phyloP scores from a whole-genome alignment of 225 moss, liverwort and hornwort species.

The Pseudisothecium myosuroides region DNA sequence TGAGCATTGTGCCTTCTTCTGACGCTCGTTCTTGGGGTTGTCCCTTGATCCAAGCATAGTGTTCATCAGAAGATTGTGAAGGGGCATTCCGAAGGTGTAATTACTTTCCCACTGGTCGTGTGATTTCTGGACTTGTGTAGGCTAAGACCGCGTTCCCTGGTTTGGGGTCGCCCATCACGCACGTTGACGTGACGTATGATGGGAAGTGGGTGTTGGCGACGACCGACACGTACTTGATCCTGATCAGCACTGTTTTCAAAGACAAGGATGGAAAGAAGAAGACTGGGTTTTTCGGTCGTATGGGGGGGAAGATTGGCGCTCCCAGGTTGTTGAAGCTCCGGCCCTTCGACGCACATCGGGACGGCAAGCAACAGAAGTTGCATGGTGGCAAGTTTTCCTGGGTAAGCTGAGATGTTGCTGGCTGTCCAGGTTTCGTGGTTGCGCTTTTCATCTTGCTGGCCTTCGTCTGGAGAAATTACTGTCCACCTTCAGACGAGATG shows the following conservation, averaged over 20 bases:
- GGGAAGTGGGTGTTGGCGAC: conserved; percentile 95
- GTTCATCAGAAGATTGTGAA: not conserved
- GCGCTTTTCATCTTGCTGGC: not conserved
- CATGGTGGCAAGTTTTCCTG: conserved; percentile 90
- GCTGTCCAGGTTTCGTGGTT: not conserved
- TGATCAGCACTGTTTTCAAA: conserved; percentile 79
- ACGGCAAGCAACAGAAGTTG: conserved; percentile 54
- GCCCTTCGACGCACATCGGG: conserved; percentile 59
- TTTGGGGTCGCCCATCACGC: conserved; percentile 76
- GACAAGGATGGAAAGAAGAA: conserved; percentile 78
- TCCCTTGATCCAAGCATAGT: too few relatives aligned
- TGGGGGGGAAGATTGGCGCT: conserved; percentile 65
- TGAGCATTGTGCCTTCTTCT: not conserved
- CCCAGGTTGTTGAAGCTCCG: conserved; percentile 81
- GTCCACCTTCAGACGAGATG: not conserved
- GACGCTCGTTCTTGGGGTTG: not conserved
- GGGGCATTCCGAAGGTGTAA: not conserved
- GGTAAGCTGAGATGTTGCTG: conserved; percentile 17
- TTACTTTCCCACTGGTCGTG: not conserved
- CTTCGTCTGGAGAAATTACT: not conserved
- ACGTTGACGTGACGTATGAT: conserved; percentile 90
- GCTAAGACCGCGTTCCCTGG: conserved; percentile 95
- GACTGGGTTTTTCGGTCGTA: conserved; percentile 72
- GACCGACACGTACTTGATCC: conserved; percentile 83
- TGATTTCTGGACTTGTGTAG: conserved; percentile 6